phyloP scores from a whole-genome alignment of 768 basidiomycete species.

The Xerocomellus amylosporus region DNA sequence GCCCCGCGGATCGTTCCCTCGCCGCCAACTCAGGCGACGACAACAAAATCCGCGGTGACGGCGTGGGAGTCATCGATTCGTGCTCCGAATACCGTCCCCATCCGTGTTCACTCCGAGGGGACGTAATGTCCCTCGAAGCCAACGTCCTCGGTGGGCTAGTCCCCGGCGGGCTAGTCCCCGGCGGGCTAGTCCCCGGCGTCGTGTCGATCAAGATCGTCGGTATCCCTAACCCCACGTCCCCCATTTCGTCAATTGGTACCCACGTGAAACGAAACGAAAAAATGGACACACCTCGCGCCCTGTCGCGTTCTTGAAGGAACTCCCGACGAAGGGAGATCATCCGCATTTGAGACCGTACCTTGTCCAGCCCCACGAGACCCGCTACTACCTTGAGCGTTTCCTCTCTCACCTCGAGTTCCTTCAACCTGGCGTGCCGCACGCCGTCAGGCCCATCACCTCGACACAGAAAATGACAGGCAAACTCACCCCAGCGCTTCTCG shows the following conservation, averaged over 20 bases:
- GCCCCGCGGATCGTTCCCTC: constrained; percentile 35
- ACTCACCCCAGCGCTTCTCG: constrained; percentile 84
- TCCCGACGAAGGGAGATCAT: constrained; percentile 71
- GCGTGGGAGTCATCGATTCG: constrained; percentile 2
- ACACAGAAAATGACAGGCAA: neutral
- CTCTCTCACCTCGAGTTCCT: constrained; percentile 74
- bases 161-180: constrained; percentile 35
- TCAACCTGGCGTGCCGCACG: constrained; percentile 48
- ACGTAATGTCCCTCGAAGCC: constrained; percentile 56
- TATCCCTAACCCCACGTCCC: constrained; percentile 44
- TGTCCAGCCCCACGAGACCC: constrained; percentile 82
- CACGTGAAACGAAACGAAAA: neutral
- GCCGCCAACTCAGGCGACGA: constrained; percentile 20
- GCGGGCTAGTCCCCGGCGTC: constrained; percentile 10
- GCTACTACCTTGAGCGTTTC: constrained; percentile 77
- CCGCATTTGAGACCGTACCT: constrained; percentile 74
- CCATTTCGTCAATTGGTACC: neutral
- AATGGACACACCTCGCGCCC: constrained; percentile 31
- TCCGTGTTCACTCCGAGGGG: constrained; percentile 22
- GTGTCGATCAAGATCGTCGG: constrained; percentile 67
- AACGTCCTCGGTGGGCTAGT: constrained; percentile 36
- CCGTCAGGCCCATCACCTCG: neutral
- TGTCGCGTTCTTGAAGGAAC: constrained; percentile 52
- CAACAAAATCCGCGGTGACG: constrained; percentile 9
- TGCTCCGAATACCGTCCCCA: neutral